phyloP scores from a whole-genome alignment of 257 asterid genomes.

The Linderniella brevidens region DNA sequence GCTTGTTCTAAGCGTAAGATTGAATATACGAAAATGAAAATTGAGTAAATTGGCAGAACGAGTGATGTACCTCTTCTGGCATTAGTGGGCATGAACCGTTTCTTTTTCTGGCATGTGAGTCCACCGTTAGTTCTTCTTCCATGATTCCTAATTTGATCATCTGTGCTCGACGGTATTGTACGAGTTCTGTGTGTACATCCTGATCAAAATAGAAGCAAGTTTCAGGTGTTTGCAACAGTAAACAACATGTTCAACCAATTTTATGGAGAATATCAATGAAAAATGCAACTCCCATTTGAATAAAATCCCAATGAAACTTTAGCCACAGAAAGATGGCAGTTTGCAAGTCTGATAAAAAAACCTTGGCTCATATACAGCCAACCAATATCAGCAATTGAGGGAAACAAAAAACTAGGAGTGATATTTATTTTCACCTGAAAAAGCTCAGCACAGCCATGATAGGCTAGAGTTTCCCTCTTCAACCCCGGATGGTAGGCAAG shows the following conservation, averaged over 20 bases:
- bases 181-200: conserved; percentile 90
- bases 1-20: too few species aligned
- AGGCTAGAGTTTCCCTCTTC: conserved; percentile 81
- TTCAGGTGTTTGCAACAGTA: conserved; percentile 2
- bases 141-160: conserved; percentile 66
- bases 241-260: too few species aligned
- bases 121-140: conserved; percentile 41
- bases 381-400: too few species aligned
- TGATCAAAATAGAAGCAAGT: conserved; percentile 17
- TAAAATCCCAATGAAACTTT: too few species aligned
- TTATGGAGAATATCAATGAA: too few species aligned
- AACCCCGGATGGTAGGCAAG: conserved; percentile 94
- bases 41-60: too few species aligned
- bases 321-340: too few species aligned
- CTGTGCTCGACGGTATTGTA: conserved; percentile 76
- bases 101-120: conserved; percentile 50
- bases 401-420: too few species aligned
- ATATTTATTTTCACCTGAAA: conserved; percentile 49
- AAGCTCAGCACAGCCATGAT: conserved; percentile 96
- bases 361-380: too few species aligned
- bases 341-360: too few species aligned
- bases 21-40: too few species aligned
- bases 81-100: conserved; percentile 89
- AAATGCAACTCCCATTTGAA: too few species aligned
- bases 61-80: conserved; percentile 78